Percentiles rank a stretch among this genome's conserved stretches.
Evolutionary conservation across 192 early-diverging fungal species (phyloP).

Genomic region (Entomortierella chlamydospora): DNA sequence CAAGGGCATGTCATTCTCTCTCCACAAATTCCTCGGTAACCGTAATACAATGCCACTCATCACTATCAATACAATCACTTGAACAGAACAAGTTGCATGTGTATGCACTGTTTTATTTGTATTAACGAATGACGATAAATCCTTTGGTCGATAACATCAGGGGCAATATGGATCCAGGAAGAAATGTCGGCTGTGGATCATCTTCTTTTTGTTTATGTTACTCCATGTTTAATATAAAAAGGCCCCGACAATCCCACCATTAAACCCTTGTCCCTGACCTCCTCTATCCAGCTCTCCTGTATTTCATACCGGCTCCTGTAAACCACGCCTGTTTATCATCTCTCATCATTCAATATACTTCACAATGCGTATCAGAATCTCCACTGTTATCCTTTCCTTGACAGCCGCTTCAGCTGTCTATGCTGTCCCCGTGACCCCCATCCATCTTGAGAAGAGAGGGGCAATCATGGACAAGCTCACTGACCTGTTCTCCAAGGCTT

Average conservation of each 20-base stretch:
- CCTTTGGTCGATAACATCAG: no score
- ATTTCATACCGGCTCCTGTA: background rate
- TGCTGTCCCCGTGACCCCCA: slow-evolving; percentile 26
- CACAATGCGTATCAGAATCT: slow-evolving; percentile 33
- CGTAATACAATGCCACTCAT: no score
- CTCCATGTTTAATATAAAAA: slow-evolving; percentile 15
- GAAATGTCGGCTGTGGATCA: no score
- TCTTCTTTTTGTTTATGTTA: no score
- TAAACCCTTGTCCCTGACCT: slow-evolving; percentile 42
- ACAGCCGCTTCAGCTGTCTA: slow-evolving; percentile 35
- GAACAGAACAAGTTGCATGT: no score
- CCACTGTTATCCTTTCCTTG: slow-evolving; percentile 37
- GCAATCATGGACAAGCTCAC: slow-evolving; percentile 29
- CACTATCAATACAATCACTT: no score
- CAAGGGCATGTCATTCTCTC: background rate
- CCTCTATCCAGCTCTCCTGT: slow-evolving; percentile 1
- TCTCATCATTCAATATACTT: background rate
- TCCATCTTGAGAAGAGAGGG: slow-evolving; percentile 44
- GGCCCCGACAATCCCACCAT: background rate
- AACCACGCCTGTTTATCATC: background rate
- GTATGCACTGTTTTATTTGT: no score
- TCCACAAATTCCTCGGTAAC: slow-evolving; percentile 40
- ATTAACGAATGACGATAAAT: no score
- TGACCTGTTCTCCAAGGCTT: slow-evolving; percentile 30
- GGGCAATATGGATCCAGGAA: no score